Conservation (phyloP, 257 asterid species). For the Solanum clarkiae region DNA sequence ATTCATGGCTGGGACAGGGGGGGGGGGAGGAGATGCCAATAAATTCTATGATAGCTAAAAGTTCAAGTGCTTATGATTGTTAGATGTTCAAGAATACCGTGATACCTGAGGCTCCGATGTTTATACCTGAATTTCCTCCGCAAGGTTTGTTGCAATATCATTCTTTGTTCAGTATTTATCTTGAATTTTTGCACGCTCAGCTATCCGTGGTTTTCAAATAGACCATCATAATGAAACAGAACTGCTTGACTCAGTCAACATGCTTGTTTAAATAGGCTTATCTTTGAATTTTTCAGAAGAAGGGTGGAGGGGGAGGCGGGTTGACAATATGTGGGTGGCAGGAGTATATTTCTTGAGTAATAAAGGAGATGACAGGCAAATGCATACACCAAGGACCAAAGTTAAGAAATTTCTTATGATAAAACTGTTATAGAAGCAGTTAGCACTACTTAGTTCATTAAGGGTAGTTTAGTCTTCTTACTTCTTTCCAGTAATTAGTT, state of each 20-base stretch:
- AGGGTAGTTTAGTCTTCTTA: background rate
- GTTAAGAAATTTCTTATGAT: background rate
- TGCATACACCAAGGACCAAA: background rate
- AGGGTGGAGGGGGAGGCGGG: background rate
- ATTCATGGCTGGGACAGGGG: background rate
- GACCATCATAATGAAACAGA: background rate
- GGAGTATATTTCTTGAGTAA: background rate
- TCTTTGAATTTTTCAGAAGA: background rate
- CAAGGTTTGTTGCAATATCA: slow-evolving; percentile 41
- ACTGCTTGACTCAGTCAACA: background rate
- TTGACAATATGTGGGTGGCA: background rate
- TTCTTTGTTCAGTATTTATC: background rate
- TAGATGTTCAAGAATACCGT: slow-evolving; percentile 77
- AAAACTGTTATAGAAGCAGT: background rate
- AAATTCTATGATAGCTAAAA: background rate
- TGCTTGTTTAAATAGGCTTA: background rate
- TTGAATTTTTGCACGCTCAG: background rate
- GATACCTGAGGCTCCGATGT: slow-evolving; percentile 91
- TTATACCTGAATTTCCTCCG: slow-evolving; percentile 83
- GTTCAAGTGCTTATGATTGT: background rate
- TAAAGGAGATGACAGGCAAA: background rate
- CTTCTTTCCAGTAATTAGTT: background rate
- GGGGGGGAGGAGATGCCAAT: background rate
- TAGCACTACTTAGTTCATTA: background rate
- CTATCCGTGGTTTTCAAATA: background rate